Evolutionary conservation across 2,329 filamentous ascomycete genomes (phyloP).

Genomic region (Xylaria sp.): DNA sequence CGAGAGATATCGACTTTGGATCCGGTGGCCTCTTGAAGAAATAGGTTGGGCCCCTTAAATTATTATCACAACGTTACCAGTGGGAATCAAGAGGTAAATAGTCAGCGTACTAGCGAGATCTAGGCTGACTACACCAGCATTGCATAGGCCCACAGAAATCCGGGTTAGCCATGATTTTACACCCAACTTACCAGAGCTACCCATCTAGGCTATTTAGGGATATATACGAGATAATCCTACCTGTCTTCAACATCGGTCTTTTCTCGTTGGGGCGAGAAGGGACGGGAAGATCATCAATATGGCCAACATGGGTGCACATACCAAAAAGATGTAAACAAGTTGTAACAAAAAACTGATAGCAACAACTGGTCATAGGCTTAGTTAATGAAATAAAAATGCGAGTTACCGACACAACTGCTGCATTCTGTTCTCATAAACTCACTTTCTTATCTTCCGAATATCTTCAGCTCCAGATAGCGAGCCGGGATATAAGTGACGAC

Average conservation of each 20-base stretch:
- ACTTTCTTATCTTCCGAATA: slow-evolving; percentile 52
- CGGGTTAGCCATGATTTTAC: no score
- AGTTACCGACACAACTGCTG: neutral
- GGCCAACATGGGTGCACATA: neutral
- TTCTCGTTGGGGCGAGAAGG: neutral
- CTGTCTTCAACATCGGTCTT: neutral
- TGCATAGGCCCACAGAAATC: neutral
- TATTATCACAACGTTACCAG: neutral
- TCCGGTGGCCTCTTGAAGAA: slow-evolving; percentile 48
- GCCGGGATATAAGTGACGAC: slow-evolving; percentile 59
- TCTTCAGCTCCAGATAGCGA: slow-evolving; percentile 61
- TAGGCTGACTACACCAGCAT: neutral
- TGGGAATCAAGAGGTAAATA: neutral
- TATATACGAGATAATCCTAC: neutral
- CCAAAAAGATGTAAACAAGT: neutral
- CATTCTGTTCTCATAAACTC: neutral
- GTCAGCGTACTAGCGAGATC: neutral
- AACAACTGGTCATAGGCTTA: neutral
- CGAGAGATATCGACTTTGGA: slow-evolving; percentile 46
- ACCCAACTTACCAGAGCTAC: neutral
- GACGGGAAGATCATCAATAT: neutral
- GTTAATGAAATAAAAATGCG: neutral
- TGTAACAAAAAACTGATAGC: neutral
- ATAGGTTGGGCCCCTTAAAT: slow-evolving; percentile 45
- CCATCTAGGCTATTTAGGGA: no score